Percentiles rank a stretch among this genome's conserved stretches.
Conservation (phyloP, 1,284 basidiomycete species). For the Apiotrichum gracile region DNA sequence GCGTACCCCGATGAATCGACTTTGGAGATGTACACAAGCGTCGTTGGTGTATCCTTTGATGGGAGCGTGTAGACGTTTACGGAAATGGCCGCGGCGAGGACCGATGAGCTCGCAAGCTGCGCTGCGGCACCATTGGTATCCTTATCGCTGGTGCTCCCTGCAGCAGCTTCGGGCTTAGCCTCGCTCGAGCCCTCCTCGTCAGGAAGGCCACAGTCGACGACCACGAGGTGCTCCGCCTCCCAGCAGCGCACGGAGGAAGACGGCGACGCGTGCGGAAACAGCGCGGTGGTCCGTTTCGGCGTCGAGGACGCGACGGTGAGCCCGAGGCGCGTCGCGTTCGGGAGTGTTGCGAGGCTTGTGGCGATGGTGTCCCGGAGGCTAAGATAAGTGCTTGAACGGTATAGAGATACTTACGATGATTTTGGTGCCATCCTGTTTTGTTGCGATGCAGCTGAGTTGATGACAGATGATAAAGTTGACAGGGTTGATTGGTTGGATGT, state of each 20-base stretch:
- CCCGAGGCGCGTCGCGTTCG: conserved; percentile 58
- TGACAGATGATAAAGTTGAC: not conserved
- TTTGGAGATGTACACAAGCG: conserved; percentile 86
- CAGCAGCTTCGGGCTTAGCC: not conserved
- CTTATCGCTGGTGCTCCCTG: not conserved
- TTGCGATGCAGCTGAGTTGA: not conserved
- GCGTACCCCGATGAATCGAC: conserved; percentile 83
- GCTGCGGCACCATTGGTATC: too few relatives aligned
- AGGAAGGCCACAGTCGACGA: conserved; percentile 58
- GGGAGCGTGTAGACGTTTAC: conserved; percentile 65
- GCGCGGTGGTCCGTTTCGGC: conserved; percentile 57
- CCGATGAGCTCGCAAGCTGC: not conserved
- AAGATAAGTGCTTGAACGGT: not conserved
- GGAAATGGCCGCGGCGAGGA: conserved; percentile 71
- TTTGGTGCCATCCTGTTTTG: not conserved
- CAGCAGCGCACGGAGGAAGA: conserved; percentile 47
- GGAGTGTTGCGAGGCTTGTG: conserved; percentile 51
- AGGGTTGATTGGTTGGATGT: not conserved
- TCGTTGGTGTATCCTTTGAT: conserved; percentile 47
- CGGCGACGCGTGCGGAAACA: conserved; percentile 65
- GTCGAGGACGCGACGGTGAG: conserved; percentile 67
- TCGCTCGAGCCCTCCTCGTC: not conserved
- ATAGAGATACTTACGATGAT: not conserved
- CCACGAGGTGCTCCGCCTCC: conserved; percentile 56
- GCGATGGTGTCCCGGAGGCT: conserved; percentile 63